Base-by-base conservation (phyloP, 306 rosid species). In the Lathyrus sativus region DNA sequence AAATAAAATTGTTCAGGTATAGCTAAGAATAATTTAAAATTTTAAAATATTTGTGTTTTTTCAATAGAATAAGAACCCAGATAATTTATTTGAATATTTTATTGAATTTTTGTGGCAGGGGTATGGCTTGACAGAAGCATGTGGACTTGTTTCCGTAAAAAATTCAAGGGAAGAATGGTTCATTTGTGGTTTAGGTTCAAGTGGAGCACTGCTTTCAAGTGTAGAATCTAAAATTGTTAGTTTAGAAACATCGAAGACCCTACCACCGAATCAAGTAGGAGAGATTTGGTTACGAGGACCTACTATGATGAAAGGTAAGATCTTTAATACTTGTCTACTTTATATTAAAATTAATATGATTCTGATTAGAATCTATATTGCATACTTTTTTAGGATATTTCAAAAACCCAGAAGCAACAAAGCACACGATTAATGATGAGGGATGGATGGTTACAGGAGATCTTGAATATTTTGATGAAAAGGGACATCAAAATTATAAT, bases 51-150 rank as follows among this genome's bases (percentile, higher is more conserved):
- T 26, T 26, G 29, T 26, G 22, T 19, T 19, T 19, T 19, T 19
- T 19, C 22, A 19, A 19, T 19, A 19, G 22, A 19, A 19, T 19
- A 19, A 19, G 22, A 19, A 19, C 22, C 22, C 22, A 0, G 29
- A 26, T 26, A 26, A 26, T 26, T 26, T 26, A 26, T 26, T 26
- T 26, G 29, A 26, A 26, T 31, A 31, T 31, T 31, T 5, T 4
- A 31, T 31, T 31, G 7, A 5, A 31, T 31, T 2, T 42, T 17
- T 51, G 1, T 50, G 11, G 29, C 78, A 79, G 83, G 88, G 83
- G n/a, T 84, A 84, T 84, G 88, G 85, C 11, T 77, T 80, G 85
- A 83, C 84, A 1, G 87, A 79, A 76, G 60, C 84, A 59, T 73
- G 80, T 69, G 79, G 78, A 59, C 3, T 65, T 33, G 31, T 80